Conservation (phyloP, 352 stramenopile genomes). For the Hyaloperonospora brassicae region DNA sequence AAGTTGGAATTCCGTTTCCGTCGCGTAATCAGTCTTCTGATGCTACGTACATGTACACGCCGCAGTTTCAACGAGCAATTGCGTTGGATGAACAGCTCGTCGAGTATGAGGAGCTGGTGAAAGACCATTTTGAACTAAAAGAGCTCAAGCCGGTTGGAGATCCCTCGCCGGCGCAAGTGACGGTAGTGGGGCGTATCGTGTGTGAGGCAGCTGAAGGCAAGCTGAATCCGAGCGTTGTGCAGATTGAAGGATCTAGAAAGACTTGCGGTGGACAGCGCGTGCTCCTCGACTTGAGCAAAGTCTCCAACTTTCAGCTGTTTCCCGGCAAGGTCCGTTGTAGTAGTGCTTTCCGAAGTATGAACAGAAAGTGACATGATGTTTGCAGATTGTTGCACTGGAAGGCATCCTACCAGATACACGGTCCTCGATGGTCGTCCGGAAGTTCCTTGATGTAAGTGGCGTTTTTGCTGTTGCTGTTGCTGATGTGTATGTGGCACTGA, state of each 20-base stretch:
- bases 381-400: slow-evolving; percentile 73
- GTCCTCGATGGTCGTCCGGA: slow-evolving; percentile 67
- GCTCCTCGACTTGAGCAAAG: slow-evolving; percentile 58
- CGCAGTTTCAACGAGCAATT: slow-evolving; percentile 65
- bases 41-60: slow-evolving; percentile 80
- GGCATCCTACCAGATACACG: slow-evolving; percentile 62
- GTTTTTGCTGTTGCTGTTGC: slow-evolving; percentile 2
- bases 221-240: slow-evolving; percentile 71
- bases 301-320: slow-evolving; percentile 73
- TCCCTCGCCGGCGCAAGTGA: slow-evolving; percentile 65
- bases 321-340: slow-evolving; percentile 55
- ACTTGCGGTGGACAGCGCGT: slow-evolving; percentile 76
- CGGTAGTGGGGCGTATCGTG: slow-evolving; percentile 72
- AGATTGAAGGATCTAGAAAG: slow-evolving; percentile 76
- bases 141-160: slow-evolving; percentile 62
- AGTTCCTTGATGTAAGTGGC: slow-evolving; percentile 55
- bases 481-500: neutral
- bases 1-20: slow-evolving; percentile 38
- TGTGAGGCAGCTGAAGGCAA: slow-evolving; percentile 80
- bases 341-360: neutral
- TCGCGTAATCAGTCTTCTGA: slow-evolving; percentile 53
- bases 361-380: slow-evolving; percentile 2
- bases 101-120: slow-evolving; percentile 71
- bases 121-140: slow-evolving; percentile 50
- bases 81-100: slow-evolving; percentile 69